Base-by-base conservation (phyloP, 2,329 filamentous ascomycete species). In the Cytospora paraplurivora region DNA sequence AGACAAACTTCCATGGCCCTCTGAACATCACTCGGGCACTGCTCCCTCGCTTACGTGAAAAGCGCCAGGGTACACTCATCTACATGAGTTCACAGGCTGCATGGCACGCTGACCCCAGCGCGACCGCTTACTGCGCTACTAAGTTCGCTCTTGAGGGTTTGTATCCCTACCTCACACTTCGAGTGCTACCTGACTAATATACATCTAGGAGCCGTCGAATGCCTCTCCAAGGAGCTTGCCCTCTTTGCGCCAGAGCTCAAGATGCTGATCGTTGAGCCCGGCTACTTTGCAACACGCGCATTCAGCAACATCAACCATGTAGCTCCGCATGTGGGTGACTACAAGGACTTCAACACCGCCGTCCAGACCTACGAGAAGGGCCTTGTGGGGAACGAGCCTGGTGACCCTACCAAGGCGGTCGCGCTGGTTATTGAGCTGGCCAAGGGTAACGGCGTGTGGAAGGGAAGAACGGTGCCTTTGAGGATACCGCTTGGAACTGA, bases 341-440 rank as follows among this genome's bases (percentile, higher is more conserved):
- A 76, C 38, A 68, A 69, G 0, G 57, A 67, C 5, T 76, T 77
- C 62, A 76, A 76, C 1, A 50, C 56, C 49, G 68, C 55, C 0
- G 59, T 61, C 2, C 53, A 67, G 12, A 62, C 69, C 4, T 62
- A 58, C 3, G 69, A 72, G 34, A 64, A 68, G 11, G 58, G 56
- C 10, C 10, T 62, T 21, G 21, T 62, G 10, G 58, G 62, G 8
- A 73, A 81, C 59, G 78, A 84, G 57, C 76, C 78, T 1, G 82
- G 83, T 3, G 82, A 86, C 64, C 79, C 82, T 3, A 66, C 67
- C 0, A 82, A 85, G 69, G 82, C 76, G 3, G 81, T 79, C 1
- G 73, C 77, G 27, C 77, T 77, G 0, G 83, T 85, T 74, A 84
- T 85, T 67, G 80, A 86, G 59, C 69, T 87, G 17, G 83, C 81